Base-by-base conservation (phyloP, 768 basidiomycete genomes). In the Crassisporium funariophilum region DNA sequence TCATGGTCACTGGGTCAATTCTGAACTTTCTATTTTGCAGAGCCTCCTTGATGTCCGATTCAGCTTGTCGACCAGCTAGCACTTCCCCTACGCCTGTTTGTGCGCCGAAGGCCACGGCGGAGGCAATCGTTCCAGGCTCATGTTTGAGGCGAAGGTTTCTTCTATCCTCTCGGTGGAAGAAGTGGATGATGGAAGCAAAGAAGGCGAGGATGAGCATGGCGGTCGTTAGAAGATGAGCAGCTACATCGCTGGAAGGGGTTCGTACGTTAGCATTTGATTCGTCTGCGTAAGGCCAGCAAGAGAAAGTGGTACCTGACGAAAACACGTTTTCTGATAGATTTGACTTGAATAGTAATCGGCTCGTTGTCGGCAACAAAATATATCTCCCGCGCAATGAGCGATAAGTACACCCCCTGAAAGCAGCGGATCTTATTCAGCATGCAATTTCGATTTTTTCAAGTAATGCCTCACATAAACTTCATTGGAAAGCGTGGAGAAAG, bases 111-210 rank as follows among this genome's bases (percentile, higher is more conserved):
- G 76, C 73, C 10, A 79, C 74, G 10, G 81, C 81, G 9, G 78
- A 77, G 16, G 78, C 80, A 41, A 82, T 76, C 4, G 81, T 81
- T 13, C 80, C 77, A 0, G 78, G 77, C 38, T 71, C 64, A 51
- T 78, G 77, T 22, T 65, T 66, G 23, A 82, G 65, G 13, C 63
- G 65, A 21, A 83, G 66, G 34, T 66, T 57, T 7, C 69, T 68
- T 6, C 79, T 72, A 29, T 75, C 74, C 36, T 55, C 50, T 19
- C 70, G 63, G 56, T 82, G 81, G 50, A 74, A 67, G 13, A 79
- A 45, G 31, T 81, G 77, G 37, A 81, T 65, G 21, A 77, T 53
- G 10, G 70, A 60, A 4, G 62, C 74, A 37, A 68, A 67, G 35
- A 78, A 16, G 0, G 76, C 77, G 22, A 81, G 68, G 1, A 77